phyloP scores from a whole-genome alignment of 225 moss, liverwort and hornwort genomes.

The Neckera pumila region DNA sequence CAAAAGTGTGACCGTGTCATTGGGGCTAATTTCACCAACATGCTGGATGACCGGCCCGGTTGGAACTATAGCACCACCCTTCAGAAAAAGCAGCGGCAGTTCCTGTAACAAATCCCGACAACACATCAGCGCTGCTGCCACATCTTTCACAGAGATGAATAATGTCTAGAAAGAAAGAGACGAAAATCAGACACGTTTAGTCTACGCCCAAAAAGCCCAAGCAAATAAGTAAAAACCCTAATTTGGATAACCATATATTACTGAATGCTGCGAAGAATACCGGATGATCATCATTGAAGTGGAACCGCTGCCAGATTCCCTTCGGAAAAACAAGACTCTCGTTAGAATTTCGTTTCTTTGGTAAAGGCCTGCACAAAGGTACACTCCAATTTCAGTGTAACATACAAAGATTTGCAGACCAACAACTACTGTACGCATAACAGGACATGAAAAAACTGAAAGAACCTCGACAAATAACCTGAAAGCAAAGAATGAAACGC shows the following conservation, averaged over 20 bases:
- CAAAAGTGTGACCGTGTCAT: slow-evolving; percentile 59
- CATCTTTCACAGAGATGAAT: background rate
- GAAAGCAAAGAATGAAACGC: background rate
- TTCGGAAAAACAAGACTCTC: slow-evolving; percentile 35
- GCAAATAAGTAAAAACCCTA: background rate
- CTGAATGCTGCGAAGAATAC: slow-evolving; percentile 5
- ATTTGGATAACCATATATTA: background rate
- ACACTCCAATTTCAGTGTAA: background rate
- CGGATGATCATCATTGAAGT: slow-evolving; percentile 74
- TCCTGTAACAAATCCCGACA: slow-evolving; percentile 29
- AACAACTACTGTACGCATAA: background rate
- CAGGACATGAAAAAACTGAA: background rate
- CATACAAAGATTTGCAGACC: background rate
- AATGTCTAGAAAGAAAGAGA: background rate
- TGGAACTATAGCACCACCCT: slow-evolving; percentile 76
- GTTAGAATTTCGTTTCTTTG: slow-evolving; percentile 20
- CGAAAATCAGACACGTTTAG: background rate
- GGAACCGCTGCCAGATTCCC: slow-evolving; percentile 82
- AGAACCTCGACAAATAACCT: background rate
- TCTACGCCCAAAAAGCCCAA: background rate
- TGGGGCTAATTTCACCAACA: slow-evolving; percentile 43
- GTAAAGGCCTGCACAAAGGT: slow-evolving; percentile 28
- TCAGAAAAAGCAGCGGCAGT: slow-evolving; percentile 67
- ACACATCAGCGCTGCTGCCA: background rate
- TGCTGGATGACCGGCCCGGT: slow-evolving; percentile 69